Evolutionary conservation across 2,329 filamentous ascomycete species (phyloP), one percentile per base, ranked within the genome.

Genomic region (Colletotrichum higginsianum): DNA sequence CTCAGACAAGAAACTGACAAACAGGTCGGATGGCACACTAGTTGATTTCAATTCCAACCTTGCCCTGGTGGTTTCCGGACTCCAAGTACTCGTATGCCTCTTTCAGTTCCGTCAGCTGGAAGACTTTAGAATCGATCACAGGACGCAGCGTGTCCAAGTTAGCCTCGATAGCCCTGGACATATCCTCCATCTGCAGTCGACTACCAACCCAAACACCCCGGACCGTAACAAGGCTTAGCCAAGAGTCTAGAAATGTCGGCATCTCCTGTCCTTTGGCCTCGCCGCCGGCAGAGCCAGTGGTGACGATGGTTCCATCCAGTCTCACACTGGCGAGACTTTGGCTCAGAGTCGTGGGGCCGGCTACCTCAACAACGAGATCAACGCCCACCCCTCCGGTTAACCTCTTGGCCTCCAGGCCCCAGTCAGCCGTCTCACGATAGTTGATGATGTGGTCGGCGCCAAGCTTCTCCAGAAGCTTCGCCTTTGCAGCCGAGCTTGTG

Each of bases 121-220:
- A 88, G 9, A 82, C 74, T 72, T 80, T 82, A 12, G 77, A 71
- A 76, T 88, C 86, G 42, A 89, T 76, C 2, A 88, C 81, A 2
- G 87, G 86, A 40, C 68, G 58, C 18, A 71, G 52, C 68, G 60
- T 68, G 21, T 83, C 84, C 30, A 82, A 79, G 5, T 84, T 83
- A 58, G 80, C 84, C 74, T 88, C 86, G 66, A 89, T 82, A 18
- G 85, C 85, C 1, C 80, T 78, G 73, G 82, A 83, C 84, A 89
- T 86, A 12, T 71, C 67, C 23, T 88, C 85, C 79, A 88, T 84
- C 79, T 86, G 83, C 3, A 77, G 53, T 18, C 85, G 78, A 75
- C 72, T 86, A 4, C 87, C 87, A 8, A 85, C 84, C 52, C 86
- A 78, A 4, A 88, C 73, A 38, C 86, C 86, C 3, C 87, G 79